Evolutionary conservation across 495 filamentous ascomycete species (phyloP), one percentile per base, ranked within the genome.

Genomic region (Aspergillus taichungensis): DNA sequence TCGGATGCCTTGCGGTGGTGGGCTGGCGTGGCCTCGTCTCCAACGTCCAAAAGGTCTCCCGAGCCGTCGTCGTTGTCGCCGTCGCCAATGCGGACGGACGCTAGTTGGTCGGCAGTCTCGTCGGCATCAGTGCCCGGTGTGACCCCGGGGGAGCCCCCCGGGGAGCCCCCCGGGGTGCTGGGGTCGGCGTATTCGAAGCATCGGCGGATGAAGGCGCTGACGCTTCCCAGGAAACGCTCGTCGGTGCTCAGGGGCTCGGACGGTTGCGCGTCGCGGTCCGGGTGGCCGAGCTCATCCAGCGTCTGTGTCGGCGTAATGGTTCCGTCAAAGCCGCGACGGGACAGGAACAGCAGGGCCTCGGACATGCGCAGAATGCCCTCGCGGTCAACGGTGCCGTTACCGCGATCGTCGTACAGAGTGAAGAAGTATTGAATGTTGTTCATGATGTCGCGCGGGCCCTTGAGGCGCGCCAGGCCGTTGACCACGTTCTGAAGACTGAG

Each of bases 141-240:
- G n/a, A n/a, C n/a, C n/a, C n/a, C n/a, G n/a, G 18, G 18, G 18
- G 18, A 24, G 18, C 2, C 18, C 18, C 18, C 18, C 2, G 18
- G 18, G 18, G 18, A 24, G 18, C 28, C 76, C 30, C 71, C 75
- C 0, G 81, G 77, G 47, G 87, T 83, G 56, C 94, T 91, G 7
- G 92, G 94, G 60, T 98, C 92, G 12, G 92, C 92, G 58, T 98
- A 98, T 67, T 98, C 94, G 49, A 98, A 97, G 63, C 92, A 98
- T 33, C 92, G 78, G 42, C 89, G 75, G 43, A 97, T 97, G 63
- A 98, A 98, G 3, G 88, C 87, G 53, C 87, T 94, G 45, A 97
- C 86, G 53, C 90, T 94, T 33, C 82, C 82, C 11, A 98, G 70
- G 55, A 97, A 95, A 37, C 80, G 75, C 55, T 96, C 92, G 50